phyloP scores from a whole-genome alignment of 2,329 filamentous ascomycete species.

The Domatiomyces catenatus region DNA sequence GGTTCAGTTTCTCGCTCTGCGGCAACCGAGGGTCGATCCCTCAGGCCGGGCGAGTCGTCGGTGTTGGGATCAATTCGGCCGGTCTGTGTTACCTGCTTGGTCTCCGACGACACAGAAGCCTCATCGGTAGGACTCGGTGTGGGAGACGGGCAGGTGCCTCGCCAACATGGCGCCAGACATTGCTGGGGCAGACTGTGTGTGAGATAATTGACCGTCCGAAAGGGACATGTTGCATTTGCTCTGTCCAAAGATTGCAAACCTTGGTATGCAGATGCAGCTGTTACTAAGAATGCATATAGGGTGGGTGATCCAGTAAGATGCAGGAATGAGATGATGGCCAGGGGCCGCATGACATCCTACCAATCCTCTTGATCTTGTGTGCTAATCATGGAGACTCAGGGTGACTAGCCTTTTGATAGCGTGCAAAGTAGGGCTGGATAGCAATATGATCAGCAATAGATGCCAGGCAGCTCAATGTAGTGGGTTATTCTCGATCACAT shows the following conservation, averaged over 20 bases:
- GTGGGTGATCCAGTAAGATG: not conserved
- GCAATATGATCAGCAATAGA: not conserved
- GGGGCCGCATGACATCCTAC: not conserved
- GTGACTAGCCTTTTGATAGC: not conserved
- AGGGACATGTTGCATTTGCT: constrained; percentile 27
- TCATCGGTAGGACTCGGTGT: constrained; percentile 2
- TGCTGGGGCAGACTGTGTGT: constrained; percentile 63
- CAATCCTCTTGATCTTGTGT: not conserved
- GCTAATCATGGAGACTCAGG: not conserved
- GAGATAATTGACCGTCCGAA: constrained; percentile 63
- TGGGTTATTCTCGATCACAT: not conserved
- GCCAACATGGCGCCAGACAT: constrained; percentile 44
- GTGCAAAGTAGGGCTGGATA: not conserved
- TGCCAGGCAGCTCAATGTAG: not conserved
- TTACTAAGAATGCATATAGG: not conserved
- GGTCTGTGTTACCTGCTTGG: not conserved
- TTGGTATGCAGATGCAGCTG: not conserved
- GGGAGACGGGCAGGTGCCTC: constrained; percentile 9
- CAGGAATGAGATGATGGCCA: not conserved
- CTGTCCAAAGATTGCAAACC: not conserved
- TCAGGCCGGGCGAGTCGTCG: not conserved
- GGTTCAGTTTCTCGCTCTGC: not conserved
- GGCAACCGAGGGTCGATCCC: not conserved
- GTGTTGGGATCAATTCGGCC: not conserved
- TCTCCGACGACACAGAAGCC: not conserved